Evolutionary conservation across 257 asterid genomes (phyloP).

Genomic region (Anisodus acutangulus): DNA sequence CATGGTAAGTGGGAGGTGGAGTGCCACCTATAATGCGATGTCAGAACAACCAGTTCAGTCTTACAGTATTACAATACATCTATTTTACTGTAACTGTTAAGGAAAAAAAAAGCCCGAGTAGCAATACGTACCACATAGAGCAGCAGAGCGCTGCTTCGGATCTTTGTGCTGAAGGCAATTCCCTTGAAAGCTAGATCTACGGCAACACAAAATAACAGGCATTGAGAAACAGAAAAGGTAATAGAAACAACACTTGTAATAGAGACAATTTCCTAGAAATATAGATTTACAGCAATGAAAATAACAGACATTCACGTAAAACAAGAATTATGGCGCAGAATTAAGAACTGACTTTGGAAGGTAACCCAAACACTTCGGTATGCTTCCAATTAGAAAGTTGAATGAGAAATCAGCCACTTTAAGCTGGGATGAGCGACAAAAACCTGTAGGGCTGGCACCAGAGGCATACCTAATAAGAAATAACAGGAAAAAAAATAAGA

Average conservation of each 20-base stretch:
- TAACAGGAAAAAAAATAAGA: background rate
- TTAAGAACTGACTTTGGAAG: slow-evolving; percentile 61
- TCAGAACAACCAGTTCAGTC: slow-evolving; percentile 25
- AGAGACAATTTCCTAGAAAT: slow-evolving; percentile 72
- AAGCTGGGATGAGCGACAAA: slow-evolving; percentile 69
- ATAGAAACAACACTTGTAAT: slow-evolving; percentile 20
- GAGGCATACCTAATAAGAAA: slow-evolving; percentile 57
- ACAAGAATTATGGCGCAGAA: background rate
- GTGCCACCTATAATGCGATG: slow-evolving; percentile 46
- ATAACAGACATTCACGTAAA: slow-evolving; percentile 22
- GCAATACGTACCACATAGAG: slow-evolving; percentile 64
- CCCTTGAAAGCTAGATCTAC: slow-evolving; percentile 76
- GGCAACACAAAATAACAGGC: slow-evolving; percentile 23
- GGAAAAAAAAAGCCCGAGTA: slow-evolving; percentile 23
- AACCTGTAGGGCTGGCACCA: slow-evolving; percentile 54
- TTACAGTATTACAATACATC: background rate
- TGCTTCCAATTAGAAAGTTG: slow-evolving; percentile 72
- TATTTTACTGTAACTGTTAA: background rate
- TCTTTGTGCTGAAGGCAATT: slow-evolving; percentile 73
- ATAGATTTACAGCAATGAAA: slow-evolving; percentile 47
- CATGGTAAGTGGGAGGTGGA: slow-evolving; percentile 49
- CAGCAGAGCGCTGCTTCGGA: slow-evolving; percentile 64
- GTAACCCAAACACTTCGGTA: slow-evolving; percentile 80
- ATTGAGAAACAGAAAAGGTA: background rate
- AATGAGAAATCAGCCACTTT: slow-evolving; percentile 75